Evolutionary conservation across 2,329 filamentous ascomycete genomes (phyloP).

Genomic region (Coniochaeta sp.): DNA sequence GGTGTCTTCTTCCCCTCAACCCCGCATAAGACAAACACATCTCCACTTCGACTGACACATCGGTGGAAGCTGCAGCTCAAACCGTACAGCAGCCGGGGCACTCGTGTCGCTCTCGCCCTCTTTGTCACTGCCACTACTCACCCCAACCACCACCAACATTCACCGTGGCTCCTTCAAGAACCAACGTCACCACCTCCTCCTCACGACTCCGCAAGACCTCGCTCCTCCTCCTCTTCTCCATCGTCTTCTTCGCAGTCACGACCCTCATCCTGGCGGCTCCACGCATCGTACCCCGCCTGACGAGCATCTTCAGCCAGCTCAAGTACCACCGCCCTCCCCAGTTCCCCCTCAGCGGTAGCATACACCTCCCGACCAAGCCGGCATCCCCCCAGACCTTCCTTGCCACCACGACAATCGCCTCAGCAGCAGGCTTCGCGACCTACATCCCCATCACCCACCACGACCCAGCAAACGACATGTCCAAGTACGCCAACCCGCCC

Average conservation of each 20-base stretch:
- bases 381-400: slow-evolving; percentile 5
- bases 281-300: slow-evolving; percentile 51
- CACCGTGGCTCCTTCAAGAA: slow-evolving; percentile 23
- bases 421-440: slow-evolving; percentile 21
- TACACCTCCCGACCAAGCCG: slow-evolving; percentile 5
- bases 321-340: slow-evolving; percentile 28
- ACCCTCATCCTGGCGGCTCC: slow-evolving; percentile 61
- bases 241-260: slow-evolving; percentile 49
- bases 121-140: not conserved
- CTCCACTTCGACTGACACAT: no score
- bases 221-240: slow-evolving; percentile 38
- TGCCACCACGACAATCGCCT: slow-evolving; percentile 10
- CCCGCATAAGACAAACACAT: no score
- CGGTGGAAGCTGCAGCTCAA: no score
- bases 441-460: slow-evolving; percentile 30
- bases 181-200: slow-evolving; percentile 20
- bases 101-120: not conserved
- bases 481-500: slow-evolving; percentile 65
- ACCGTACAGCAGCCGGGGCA: not conserved
- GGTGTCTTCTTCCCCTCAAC: no score
- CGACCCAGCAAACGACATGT: slow-evolving; percentile 54
- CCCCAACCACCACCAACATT: not conserved
- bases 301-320: slow-evolving; percentile 50
- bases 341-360: slow-evolving; percentile 17
- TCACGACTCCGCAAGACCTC: slow-evolving; percentile 11